Base-by-base conservation (phyloP, 2,329 filamentous ascomycete species). In the Scedosporium apiospermum region DNA sequence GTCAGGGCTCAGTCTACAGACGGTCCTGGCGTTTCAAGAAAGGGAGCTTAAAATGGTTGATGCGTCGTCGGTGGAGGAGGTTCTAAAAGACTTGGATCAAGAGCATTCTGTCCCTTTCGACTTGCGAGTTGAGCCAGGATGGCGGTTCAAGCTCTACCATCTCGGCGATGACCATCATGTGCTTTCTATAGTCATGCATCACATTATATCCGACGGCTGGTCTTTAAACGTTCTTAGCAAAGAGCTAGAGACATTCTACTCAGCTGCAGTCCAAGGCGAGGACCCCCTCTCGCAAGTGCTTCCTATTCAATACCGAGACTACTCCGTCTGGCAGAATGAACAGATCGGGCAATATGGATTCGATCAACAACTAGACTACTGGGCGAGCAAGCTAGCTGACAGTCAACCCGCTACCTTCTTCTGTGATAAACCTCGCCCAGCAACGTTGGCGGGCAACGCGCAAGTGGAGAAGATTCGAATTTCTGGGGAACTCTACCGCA, bases 201-300 rank as follows among this genome's bases (percentile, higher is more conserved):
- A 71, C 16, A 71, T 70, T 21, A 64, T 71, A 4, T 68, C 69
- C 0, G 70, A 71, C 42, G 69, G 70, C 0, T 71, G 70, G 70
- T 71, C 70, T 1, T 55, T 71, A 2, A 68, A 71, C 12, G 63
- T 69, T 18, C 30, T 71, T 0, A 58, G 63, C 1, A 58, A 51
- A 1, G 69, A 71, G n/a, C 64, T 71, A 12, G 64, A 41, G 1
- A 10, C 38, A 10, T 65, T 69, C 34, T 71, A 70, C 38, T 60
- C 63, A 0, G 64, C 64, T 41, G 67, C 65, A 1, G 9, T 65
- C n/a, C 46, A 53, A n/a, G 61, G 26, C 2, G 18, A 64, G 6
- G 65, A 68, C 21, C 66, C 65, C 4, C 26, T 67, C 1, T 63
- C 63, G 12, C 18, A 53, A 2, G 18, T 67, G 4, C 59, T 71